Percentiles rank a stretch among this genome's conserved stretches.
Evolutionary conservation across 257 asterid genomes (phyloP).

Genomic region (Echites panduratus): DNA sequence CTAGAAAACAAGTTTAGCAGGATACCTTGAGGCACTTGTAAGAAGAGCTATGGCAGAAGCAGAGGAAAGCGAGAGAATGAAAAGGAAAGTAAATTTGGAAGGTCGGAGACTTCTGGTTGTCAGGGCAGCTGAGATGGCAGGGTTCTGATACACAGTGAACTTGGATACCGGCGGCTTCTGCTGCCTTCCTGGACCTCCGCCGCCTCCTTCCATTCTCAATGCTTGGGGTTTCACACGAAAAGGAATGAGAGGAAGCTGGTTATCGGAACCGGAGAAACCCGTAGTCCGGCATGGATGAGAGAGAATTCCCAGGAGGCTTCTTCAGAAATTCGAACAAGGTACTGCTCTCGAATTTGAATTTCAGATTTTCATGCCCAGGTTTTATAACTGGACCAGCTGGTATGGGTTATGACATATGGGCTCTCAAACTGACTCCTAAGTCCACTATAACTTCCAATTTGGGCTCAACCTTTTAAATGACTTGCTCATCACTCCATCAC

Average conservation of each 20-base stretch:
- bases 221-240: no score
- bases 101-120: conserved; percentile 78
- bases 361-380: neutral
- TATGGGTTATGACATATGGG: no score
- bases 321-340: neutral
- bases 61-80: conserved; percentile 40
- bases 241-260: neutral
- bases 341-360: neutral
- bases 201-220: conserved; percentile 23
- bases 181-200: conserved; percentile 35
- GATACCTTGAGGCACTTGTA: conserved; percentile 34
- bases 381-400: neutral
- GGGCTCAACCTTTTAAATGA: no score
- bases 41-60: conserved; percentile 47
- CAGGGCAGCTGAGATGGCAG: conserved; percentile 80
- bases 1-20: neutral
- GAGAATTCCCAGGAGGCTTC: neutral
- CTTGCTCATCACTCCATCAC: no score
- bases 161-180: conserved; percentile 34
- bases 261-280: neutral
- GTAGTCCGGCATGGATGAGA: conserved; percentile 10
- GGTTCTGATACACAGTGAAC: conserved; percentile 78
- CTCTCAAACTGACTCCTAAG: no score
- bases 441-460: no score
- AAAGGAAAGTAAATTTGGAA: conserved; percentile 42